Evolutionary conservation across 768 basidiomycete genomes (phyloP).

Genomic region (Podaxis pistillaris): DNA sequence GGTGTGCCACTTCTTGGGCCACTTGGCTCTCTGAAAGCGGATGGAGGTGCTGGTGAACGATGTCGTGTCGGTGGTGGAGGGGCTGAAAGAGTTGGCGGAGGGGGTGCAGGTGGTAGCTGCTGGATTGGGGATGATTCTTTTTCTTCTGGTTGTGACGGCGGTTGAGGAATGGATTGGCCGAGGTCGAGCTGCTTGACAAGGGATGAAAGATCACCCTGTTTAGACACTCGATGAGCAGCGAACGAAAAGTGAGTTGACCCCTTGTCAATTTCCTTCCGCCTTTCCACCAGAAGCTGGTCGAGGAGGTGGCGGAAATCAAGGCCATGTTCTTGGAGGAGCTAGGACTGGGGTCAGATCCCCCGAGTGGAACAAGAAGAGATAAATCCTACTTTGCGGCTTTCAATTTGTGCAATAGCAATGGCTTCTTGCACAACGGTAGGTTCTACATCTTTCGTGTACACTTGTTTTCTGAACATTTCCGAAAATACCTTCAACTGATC

Average conservation of each 20-base stretch:
- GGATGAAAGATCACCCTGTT: slow-evolving; percentile 22
- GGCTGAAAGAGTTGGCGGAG: slow-evolving; percentile 27
- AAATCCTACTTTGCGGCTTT: slow-evolving; percentile 77
- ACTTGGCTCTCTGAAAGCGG: slow-evolving; percentile 13
- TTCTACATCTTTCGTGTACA: slow-evolving; percentile 81
- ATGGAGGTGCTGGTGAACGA: slow-evolving; percentile 25
- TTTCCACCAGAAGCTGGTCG: slow-evolving; percentile 61
- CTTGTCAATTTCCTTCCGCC: slow-evolving; percentile 38
- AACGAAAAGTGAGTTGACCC: slow-evolving; percentile 30
- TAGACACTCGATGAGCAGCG: slow-evolving; percentile 30
- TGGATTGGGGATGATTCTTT: slow-evolving; percentile 15
- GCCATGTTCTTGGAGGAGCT: slow-evolving; percentile 91
- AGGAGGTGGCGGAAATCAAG: slow-evolving; percentile 93
- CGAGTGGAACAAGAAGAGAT: background rate
- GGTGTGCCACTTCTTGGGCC: slow-evolving; percentile 11
- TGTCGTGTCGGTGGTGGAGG: slow-evolving; percentile 29
- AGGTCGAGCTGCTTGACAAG: slow-evolving; percentile 19
- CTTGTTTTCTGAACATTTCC: slow-evolving; percentile 85
- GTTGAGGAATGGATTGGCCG: background rate
- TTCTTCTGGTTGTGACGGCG: background rate
- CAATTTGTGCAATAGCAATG: slow-evolving; percentile 68
- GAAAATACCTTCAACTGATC: slow-evolving; percentile 81
- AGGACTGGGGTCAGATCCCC: background rate
- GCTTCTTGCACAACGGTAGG: slow-evolving; percentile 74
- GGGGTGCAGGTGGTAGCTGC: slow-evolving; percentile 24